Evolutionary conservation across 306 rosid genomes (phyloP).

Genomic region (Notholithocarpus densiflorus): DNA sequence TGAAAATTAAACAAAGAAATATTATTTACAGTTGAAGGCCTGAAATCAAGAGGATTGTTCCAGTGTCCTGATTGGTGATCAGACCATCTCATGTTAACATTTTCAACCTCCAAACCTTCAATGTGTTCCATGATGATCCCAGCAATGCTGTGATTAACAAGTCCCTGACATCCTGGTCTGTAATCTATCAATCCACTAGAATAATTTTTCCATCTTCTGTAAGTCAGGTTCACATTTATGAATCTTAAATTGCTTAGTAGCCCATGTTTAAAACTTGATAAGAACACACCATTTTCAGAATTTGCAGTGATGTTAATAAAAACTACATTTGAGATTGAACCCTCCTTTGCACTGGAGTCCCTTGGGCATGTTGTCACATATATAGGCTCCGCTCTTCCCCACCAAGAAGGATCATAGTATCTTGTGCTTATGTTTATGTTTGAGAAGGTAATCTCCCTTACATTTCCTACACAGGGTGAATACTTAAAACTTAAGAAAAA

Average conservation of each 20-base stretch:
- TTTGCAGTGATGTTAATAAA: conserved; percentile 70
- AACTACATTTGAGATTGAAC: conserved; percentile 67
- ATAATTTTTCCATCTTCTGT: conserved; percentile 55
- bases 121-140: conserved; percentile 84
- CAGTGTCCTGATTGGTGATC: conserved; percentile 34
- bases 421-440: conserved; percentile 85
- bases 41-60: conserved; percentile 82
- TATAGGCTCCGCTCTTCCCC: conserved; percentile 98
- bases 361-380: conserved; percentile 79
- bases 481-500: neutral
- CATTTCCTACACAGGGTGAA: conserved; percentile 61
- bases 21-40: conserved; percentile 68
- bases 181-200: conserved; percentile 73
- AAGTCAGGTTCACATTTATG: conserved; percentile 62
- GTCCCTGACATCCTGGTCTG: conserved; percentile 81
- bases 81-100: conserved; percentile 81
- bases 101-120: conserved; percentile 63
- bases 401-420: conserved; percentile 90
- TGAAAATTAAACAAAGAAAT: conserved; percentile 58
- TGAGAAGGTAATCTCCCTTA: conserved; percentile 77
- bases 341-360: conserved; percentile 59
- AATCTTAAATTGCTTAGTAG: conserved; percentile 66
- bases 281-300: conserved; percentile 83
- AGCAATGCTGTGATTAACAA: conserved; percentile 60
- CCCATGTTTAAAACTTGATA: conserved; percentile 75